Conservation (phyloP, 208 protist species). For the Trypanosoma avium region DNA sequence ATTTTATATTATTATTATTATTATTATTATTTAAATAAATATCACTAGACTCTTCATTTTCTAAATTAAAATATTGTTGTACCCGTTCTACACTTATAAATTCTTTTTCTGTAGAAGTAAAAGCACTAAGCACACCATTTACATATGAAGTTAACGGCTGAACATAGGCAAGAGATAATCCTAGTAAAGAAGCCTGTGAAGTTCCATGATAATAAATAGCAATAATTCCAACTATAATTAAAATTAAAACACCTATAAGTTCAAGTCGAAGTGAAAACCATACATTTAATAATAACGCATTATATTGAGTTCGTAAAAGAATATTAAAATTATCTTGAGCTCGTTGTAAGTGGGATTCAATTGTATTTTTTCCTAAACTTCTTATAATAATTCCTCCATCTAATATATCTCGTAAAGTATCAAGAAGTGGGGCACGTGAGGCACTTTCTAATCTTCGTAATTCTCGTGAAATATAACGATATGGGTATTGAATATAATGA, state of each 20-base stretch:
- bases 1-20: too few relatives aligned
- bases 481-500: constrained; percentile 43
- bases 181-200: constrained; percentile 20
- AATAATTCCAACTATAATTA: constrained; percentile 31
- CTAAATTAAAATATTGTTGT: constrained; percentile 37
- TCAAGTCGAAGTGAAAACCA: constrained; percentile 57
- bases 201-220: constrained; percentile 22
- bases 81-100: constrained; percentile 51
- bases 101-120: constrained; percentile 36
- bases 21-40: neutral
- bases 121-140: constrained; percentile 31
- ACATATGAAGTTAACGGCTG: constrained; percentile 39
- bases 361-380: constrained; percentile 16
- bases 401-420: constrained; percentile 54
- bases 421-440: constrained; percentile 65
- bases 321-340: constrained; percentile 13
- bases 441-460: constrained; percentile 70
- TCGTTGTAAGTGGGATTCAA: constrained; percentile 5
- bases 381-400: constrained; percentile 61
- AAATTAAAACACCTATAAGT: constrained; percentile 31
- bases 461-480: constrained; percentile 41
- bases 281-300: constrained; percentile 18
- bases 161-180: constrained; percentile 41
- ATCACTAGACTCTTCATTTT: constrained; percentile 7
- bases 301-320: constrained; percentile 19